Evolutionary conservation across 169 alveolate genomes (phyloP), one percentile per base, ranked within the genome.

Genomic region (Eimeria maxima): DNA sequence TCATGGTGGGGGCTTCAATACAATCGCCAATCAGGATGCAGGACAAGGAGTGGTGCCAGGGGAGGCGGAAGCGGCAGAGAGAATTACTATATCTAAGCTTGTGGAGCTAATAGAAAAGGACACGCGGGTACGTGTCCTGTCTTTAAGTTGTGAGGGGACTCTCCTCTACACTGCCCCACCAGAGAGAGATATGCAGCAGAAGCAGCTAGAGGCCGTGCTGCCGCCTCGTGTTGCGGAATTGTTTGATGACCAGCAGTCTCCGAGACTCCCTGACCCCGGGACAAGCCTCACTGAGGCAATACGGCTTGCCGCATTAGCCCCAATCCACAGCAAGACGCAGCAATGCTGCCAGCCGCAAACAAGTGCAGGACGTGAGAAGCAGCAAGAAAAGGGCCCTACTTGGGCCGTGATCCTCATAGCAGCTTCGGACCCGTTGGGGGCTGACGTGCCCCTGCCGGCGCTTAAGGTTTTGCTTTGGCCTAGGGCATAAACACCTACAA

Each of bases 81-180:
- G 88, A 22, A 42, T 93, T 24, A 81, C 93, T 11, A 67, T 93
- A 11, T 53, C 88, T 5, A 89, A 83, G 42, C 76, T 93, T 1
- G 96, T 81, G 74, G 38, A 24, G 27, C 90, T 93, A 55, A 50
- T 93, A 45, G 93, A 93, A 42, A 88, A 27, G 33, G 57, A 73
- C 4, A 55, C 80, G 29, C 93, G 89, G 10, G 78, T 63, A 8
- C 73, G 50, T 8, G 93, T 93, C 24, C 6, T 33, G 65, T 33
- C 74, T 38, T 47, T 93, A 44, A 93, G 93, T 6, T 81, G 93
- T 33, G 93, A 93, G 65, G 96, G 87, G n/a, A 45, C 96, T 42
- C 76, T 93, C 60, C 93, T 93, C 16, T 93, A 63, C 71, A 29
- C 91, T 33, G 57, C 83, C 3, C 44, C 73, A 38, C 60, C 38